A percentile compares a stretch with the other conserved stretches of the same genome.
Evolutionary conservation across 2,329 filamentous ascomycete species (phyloP).

Genomic region (Aureobasidium sp.): DNA sequence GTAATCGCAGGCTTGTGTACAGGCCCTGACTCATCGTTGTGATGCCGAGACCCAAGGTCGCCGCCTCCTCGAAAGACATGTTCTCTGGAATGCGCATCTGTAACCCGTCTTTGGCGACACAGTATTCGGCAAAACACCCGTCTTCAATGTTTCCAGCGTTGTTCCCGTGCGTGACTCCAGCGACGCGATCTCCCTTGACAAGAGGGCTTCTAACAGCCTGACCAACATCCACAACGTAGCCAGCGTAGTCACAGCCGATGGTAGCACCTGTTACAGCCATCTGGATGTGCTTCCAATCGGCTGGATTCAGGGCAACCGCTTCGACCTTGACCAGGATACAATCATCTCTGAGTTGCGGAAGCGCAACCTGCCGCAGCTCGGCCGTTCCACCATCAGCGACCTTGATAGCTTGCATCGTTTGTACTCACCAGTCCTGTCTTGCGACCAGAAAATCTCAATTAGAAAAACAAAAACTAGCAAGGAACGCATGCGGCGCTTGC

Average conservation of each 20-base stretch:
- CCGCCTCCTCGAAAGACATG: slow-evolving; percentile 46
- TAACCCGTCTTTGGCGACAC: slow-evolving; percentile 45
- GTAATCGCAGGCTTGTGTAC: slow-evolving; percentile 39
- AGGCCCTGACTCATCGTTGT: slow-evolving; percentile 33
- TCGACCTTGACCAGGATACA: slow-evolving; percentile 49
- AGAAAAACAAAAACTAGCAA: no score
- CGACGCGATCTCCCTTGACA: slow-evolving; percentile 47
- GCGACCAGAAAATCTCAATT: no score
- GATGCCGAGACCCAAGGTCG: slow-evolving; percentile 47
- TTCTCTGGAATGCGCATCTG: slow-evolving; percentile 42
- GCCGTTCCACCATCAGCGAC: slow-evolving; percentile 30
- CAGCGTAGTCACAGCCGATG: slow-evolving; percentile 49
- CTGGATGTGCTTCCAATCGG: slow-evolving; percentile 48
- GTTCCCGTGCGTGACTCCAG: slow-evolving; percentile 46
- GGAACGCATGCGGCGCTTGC: no score
- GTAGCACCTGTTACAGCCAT: slow-evolving; percentile 32
- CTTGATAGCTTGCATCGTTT: slow-evolving; percentile 32
- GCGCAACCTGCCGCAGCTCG: slow-evolving; percentile 32
- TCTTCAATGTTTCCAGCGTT: slow-evolving; percentile 37
- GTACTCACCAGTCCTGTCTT: not conserved
- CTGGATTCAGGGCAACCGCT: slow-evolving; percentile 41
- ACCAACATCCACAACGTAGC: slow-evolving; percentile 47
- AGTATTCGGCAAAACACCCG: slow-evolving; percentile 50
- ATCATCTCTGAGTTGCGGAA: slow-evolving; percentile 40
- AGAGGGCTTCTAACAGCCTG: slow-evolving; percentile 40